phyloP scores from a whole-genome alignment of 2,329 filamentous ascomycete species.

The Metarhizium anisopliae region DNA sequence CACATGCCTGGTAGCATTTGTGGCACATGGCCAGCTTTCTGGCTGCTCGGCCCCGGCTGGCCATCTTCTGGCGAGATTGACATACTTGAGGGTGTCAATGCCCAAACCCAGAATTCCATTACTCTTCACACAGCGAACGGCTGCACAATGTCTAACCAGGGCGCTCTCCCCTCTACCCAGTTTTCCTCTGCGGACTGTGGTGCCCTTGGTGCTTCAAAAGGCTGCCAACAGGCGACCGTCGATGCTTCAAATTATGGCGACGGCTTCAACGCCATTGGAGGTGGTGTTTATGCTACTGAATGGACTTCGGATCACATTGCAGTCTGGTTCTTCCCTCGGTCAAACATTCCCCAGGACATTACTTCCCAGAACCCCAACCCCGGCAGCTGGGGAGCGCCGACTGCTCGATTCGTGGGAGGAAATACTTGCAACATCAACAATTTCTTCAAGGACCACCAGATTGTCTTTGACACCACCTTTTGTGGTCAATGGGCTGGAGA shows the following conservation, averaged over 20 bases:
- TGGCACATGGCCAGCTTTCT: conserved; percentile 70
- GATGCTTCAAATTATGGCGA: conserved; percentile 52
- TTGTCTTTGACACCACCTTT: conserved; percentile 77
- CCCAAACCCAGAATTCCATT: conserved; percentile 47
- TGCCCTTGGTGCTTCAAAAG: conserved; percentile 39
- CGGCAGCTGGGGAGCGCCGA: conserved; percentile 56
- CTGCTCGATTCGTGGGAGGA: conserved; percentile 57
- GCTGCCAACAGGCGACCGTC: conserved; percentile 48
- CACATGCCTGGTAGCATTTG: conserved; percentile 69
- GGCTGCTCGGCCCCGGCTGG: conserved; percentile 61
- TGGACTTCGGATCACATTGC: conserved; percentile 67
- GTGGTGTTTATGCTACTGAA: conserved; percentile 66
- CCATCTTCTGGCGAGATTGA: conserved; percentile 67
- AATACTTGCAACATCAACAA: conserved; percentile 61
- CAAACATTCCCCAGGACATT: conserved; percentile 55
- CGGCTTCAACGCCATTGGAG: conserved; percentile 60
- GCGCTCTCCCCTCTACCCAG: conserved; percentile 34
- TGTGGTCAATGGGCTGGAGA: conserved; percentile 81
- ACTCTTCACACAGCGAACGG: conserved; percentile 58
- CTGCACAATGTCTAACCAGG: conserved; percentile 47
- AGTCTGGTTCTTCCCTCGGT: conserved; percentile 74
- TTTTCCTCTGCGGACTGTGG: conserved; percentile 49
- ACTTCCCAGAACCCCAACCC: conserved; percentile 52
- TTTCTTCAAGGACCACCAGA: conserved; percentile 63
- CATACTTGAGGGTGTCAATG: conserved; percentile 70